Base-by-base conservation (phyloP, 2,329 filamentous ascomycete species). In the Pyricularia sp. region DNA sequence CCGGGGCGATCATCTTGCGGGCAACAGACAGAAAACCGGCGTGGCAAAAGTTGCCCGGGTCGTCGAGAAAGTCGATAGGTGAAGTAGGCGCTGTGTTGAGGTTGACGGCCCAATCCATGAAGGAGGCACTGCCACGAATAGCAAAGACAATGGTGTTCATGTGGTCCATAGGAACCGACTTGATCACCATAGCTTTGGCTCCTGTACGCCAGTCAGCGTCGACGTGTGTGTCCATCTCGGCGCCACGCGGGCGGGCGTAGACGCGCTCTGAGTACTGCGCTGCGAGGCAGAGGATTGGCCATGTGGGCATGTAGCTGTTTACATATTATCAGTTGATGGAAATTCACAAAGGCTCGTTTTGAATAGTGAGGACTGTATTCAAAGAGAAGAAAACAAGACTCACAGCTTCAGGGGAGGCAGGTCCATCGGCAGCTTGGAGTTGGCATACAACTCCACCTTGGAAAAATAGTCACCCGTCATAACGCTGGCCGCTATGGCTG, bases 21-120 rank as follows among this genome's bases (percentile, higher is more conserved):
- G 91, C 91, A 1, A 90, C 89, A 13, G 83, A 82, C 0, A 96
- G 79, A 69, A 96, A 96, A 0, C 91, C 91, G 0, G 88, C 81
- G 72, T 96, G 91, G 72, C 90, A 94, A 16, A 87, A 79, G 71
- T 96, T 96, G 19, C 84, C 85, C 0, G 81, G 74, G 69, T 96
- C 91, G 71, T 96, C 91, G 30, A 96, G 79, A 72, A 96, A 94
- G 1, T 83, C 84, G 0, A 72, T 73, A 0, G 91, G 90, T 1
- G 85, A 80, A 0, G 82, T 79, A 0, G 90, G 90, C 0, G 82
- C 84, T 1, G 84, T 84, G 62, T 89, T 85, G 64, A 94, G 81
- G 73, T 96, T 96, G 60, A 94, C 89, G 1, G 88, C 84, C 91
- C 91, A 96, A 75, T 96, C 91, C 78, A 89, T 86, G 69, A 94